A percentile compares a stretch with the other conserved stretches of the same genome.
These are phyloP conservation scores for Brassica nigra DNA, from an alignment of 345 rosid genomes.

Conservation along the genomic window DNA sequence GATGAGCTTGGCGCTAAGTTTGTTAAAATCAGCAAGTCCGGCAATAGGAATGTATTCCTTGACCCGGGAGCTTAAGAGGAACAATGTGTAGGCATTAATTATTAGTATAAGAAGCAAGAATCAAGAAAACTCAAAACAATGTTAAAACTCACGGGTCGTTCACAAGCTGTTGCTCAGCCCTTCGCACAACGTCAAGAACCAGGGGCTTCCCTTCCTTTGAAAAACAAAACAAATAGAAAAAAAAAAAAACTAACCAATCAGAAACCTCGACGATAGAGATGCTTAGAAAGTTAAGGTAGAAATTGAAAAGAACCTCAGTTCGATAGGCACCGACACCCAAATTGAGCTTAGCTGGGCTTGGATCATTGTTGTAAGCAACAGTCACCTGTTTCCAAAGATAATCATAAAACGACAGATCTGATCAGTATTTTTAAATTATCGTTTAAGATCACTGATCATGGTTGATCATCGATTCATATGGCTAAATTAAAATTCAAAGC, in stretches of 20 bases:
- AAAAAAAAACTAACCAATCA: conserved; percentile 1
- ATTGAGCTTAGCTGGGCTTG: conserved; percentile 82
- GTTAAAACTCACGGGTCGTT: conserved; percentile 60
- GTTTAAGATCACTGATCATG: too few species aligned
- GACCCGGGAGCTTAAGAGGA: conserved; percentile 58
- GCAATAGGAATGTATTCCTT: conserved; percentile 94
- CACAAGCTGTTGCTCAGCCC: conserved; percentile 79
- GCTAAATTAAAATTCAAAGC: too few species aligned
- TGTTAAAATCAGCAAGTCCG: conserved; percentile 89
- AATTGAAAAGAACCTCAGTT: conserved; percentile 63
- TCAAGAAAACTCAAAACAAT: background rate
- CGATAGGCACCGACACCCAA: conserved; percentile 98
- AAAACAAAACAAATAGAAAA: background rate
- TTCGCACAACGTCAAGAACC: conserved; percentile 73
- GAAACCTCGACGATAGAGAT: background rate
- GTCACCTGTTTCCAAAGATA: conserved; percentile 52
- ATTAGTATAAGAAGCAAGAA: conserved; percentile 18
- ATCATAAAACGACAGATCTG: background rate
- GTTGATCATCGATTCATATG: too few species aligned
- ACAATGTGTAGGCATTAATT: background rate
- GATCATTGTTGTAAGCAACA: conserved; percentile 89
- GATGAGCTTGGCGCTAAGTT: conserved; percentile 89
- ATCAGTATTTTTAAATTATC: too few species aligned
- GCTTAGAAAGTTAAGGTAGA: background rate
- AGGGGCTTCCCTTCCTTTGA: conserved; percentile 95